phyloP scores from a whole-genome alignment of 345 rosid species.

The Diplotaxis tenuifolia region DNA sequence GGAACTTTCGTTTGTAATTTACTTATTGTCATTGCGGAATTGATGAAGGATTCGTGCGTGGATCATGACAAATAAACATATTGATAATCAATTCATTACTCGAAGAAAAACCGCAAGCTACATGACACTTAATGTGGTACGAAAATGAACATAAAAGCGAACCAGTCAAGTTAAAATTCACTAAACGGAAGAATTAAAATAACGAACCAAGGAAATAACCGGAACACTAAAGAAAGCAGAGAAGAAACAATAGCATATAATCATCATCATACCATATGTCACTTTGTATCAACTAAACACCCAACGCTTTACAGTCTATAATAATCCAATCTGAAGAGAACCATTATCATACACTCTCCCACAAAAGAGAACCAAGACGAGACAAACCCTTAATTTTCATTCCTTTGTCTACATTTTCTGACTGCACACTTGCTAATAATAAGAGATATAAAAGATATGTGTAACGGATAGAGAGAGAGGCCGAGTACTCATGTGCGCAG shows the following conservation, averaged over 20 bases:
- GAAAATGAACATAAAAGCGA: neutral
- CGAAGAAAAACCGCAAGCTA: constrained; percentile 1
- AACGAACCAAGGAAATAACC: neutral
- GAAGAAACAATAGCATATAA: constrained; percentile 29
- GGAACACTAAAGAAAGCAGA: neutral
- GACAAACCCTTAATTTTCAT: neutral
- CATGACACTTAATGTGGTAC: neutral
- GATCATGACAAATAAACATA: neutral
- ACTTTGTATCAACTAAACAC: constrained; percentile 19
- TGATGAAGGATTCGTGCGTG: neutral
- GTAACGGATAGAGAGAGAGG: neutral
- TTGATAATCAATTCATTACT: neutral
- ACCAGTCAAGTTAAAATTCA: neutral
- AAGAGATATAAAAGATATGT: neutral
- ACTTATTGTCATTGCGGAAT: neutral
- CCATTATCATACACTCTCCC: neutral
- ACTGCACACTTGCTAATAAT: constrained; percentile 34
- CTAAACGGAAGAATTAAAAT: too few relatives aligned
- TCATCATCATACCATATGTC: constrained; percentile 22
- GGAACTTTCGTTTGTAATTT: constrained; percentile 13
- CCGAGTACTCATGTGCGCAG: constrained; percentile 38
- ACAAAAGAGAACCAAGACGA: constrained; percentile 2
- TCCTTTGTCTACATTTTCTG: constrained; percentile 26
- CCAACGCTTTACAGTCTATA: constrained; percentile 34
- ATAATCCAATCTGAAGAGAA: neutral